Base-by-base conservation (phyloP, 2,329 filamentous ascomycete species). In the Harringtonia lauricola region DNA sequence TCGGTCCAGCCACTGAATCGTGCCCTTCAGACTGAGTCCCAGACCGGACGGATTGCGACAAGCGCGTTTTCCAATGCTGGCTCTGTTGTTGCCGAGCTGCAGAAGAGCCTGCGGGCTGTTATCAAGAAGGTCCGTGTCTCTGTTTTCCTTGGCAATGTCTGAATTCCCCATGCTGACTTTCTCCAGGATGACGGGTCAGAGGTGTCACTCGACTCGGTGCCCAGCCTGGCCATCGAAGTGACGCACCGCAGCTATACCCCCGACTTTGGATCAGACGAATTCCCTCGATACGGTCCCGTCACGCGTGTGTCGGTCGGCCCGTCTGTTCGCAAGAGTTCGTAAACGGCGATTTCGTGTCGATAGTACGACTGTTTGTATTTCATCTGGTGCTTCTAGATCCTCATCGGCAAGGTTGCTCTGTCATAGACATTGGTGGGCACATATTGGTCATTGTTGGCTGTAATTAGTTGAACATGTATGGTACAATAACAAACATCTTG, bases 141-240 rank as follows among this genome's bases (percentile, higher is more conserved):
- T 17, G 35, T 18, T 31, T 44, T 13, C 24, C 44, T 45, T 24
- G 41, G 38, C 24, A n/a, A 28, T 33, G 28, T 17, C 10, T 17
- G 19, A 13, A 17, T 18, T 19, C 36, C 4, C 18, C 15, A 14
- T 35, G 38, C 28, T 12, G 24, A 8, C 24, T 14, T 18, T 21
- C 26, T 18, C 5, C 30, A 64, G 63, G 47, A 51, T 10, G 55
- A 67, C 18, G 64, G 61, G 15, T 54, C 52, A 9, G 38, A 33
- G 2, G 54, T 61, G 19, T 49, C 59, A 4, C 35, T 53, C 17
- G 36, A 36, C 5, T 40, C 44, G n/a, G 49, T 58, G 9, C 54
- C 61, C 19, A 66, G 65, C 47, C 56, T 68, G 41, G 52, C 58
- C 43, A 39, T 68, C 26, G 55, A 59, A 8, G 49, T 68, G 15